Conservation (phyloP, 1,284 basidiomycete genomes). For the Boletus semigastroideus region DNA sequence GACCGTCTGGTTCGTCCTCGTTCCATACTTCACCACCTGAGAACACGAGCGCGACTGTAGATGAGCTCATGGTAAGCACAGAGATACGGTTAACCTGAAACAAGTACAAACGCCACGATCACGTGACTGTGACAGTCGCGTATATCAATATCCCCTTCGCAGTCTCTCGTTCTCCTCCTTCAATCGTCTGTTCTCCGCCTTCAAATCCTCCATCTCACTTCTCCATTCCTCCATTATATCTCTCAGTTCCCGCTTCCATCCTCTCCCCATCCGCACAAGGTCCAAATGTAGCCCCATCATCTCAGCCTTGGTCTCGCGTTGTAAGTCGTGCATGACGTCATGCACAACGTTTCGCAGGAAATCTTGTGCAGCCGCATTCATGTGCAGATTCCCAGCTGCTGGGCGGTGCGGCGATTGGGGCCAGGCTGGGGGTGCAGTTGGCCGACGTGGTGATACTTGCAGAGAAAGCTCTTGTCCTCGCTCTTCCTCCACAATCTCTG, state of each 20-base stretch:
- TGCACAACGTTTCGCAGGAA: conserved; percentile 61
- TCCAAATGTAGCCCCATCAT: conserved; percentile 72
- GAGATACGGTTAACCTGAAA: neutral
- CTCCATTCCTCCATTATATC: conserved; percentile 58
- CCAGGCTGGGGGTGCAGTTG: conserved; percentile 34
- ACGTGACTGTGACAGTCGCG: conserved; percentile 14
- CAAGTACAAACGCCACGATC: neutral
- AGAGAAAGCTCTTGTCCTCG: conserved; percentile 42
- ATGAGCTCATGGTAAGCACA: conserved; percentile 9
- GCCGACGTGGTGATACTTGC: conserved; percentile 61
- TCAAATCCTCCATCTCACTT: conserved; percentile 34
- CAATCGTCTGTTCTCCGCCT: conserved; percentile 38
- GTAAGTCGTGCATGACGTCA: conserved; percentile 71
- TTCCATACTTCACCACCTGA: conserved; percentile 30
- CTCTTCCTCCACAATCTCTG: conserved; percentile 17
- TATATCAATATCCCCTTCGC: conserved; percentile 41
- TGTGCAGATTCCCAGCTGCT: conserved; percentile 27
- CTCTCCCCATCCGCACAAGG: conserved; percentile 63
- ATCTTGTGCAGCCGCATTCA: conserved; percentile 48
- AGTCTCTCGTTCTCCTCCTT: conserved; percentile 69
- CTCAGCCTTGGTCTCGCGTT: conserved; percentile 62
- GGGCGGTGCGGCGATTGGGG: conserved; percentile 45
- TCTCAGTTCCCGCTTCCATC: conserved; percentile 56
- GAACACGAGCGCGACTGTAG: conserved; percentile 29
- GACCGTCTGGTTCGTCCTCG: conserved; percentile 17